Percentiles rank a stretch among this genome's conserved stretches.
Evolutionary conservation across 495 filamentous ascomycete species (phyloP).

Genomic region (Haplographium delicatum): DNA sequence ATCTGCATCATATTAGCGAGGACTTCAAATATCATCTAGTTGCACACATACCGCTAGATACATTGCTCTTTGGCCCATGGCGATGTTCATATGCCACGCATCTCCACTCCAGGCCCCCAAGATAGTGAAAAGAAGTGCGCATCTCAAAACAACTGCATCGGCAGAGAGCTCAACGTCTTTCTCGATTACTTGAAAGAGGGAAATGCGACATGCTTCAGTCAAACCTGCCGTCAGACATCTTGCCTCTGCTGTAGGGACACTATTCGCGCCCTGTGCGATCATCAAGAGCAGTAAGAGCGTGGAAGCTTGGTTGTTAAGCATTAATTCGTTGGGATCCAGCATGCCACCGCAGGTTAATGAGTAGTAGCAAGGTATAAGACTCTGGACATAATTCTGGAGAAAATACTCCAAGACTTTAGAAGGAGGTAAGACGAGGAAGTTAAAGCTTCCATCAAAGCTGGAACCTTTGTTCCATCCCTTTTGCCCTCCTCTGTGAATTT

Average conservation of each 20-base stretch:
- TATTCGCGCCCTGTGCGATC: conserved; percentile 59
- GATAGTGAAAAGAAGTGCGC: conserved; percentile 55
- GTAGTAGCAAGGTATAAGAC: conserved; percentile 53
- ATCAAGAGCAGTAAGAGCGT: conserved; percentile 56
- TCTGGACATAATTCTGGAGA: conserved; percentile 53
- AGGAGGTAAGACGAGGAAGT: conserved; percentile 54
- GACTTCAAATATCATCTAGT: neutral
- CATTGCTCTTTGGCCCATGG: conserved; percentile 64
- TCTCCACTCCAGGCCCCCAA: conserved; percentile 62
- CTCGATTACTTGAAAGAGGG: conserved; percentile 59
- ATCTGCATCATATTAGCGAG: conserved; percentile 31
- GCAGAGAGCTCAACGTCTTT: conserved; percentile 56
- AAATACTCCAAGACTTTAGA: conserved; percentile 55
- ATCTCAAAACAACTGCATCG: conserved; percentile 51
- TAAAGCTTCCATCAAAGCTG: conserved; percentile 35
- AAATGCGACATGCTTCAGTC: conserved; percentile 60
- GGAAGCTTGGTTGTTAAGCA: conserved; percentile 51
- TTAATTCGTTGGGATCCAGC: conserved; percentile 55
- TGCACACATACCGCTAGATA: conserved; percentile 50
- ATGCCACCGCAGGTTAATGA: conserved; percentile 44
- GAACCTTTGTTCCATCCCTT: conserved; percentile 28
- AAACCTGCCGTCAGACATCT: conserved; percentile 55
- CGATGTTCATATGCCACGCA: conserved; percentile 67
- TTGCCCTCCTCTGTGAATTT: conserved; percentile 46
- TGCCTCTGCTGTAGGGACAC: conserved; percentile 51